Evolutionary conservation across 2,329 filamentous ascomycete genomes (phyloP).

Genomic region (Aspergillus ibericus): DNA sequence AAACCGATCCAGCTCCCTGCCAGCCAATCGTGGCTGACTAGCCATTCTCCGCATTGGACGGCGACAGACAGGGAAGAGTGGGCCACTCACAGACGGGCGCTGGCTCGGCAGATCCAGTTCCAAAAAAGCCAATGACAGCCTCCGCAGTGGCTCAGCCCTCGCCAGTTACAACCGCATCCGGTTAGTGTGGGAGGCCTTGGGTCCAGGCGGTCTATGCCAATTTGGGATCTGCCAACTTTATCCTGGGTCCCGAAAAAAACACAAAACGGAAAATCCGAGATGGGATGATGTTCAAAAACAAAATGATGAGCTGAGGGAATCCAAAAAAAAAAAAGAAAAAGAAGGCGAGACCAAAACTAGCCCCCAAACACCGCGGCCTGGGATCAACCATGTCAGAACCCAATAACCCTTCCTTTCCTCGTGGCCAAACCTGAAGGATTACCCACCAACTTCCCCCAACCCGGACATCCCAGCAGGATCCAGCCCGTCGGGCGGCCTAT

Average conservation of each 20-base stretch:
- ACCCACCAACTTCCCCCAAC: neutral
- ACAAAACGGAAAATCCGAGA: neutral
- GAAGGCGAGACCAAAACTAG: neutral
- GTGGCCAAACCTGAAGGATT: neutral
- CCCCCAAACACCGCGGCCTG: neutral
- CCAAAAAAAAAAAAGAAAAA: neutral
- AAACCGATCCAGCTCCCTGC: neutral
- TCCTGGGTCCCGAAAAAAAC: neutral
- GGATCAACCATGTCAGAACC: constrained; percentile 3
- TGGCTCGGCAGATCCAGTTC: neutral
- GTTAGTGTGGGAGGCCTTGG: constrained; percentile 12
- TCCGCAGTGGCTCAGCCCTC: constrained; percentile 14
- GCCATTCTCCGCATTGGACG: constrained; percentile 20
- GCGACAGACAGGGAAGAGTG: neutral
- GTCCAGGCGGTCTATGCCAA: neutral
- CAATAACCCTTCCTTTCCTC: neutral
- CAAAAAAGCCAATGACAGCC: too few relatives aligned
- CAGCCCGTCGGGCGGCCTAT: neutral
- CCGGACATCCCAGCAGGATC: neutral
- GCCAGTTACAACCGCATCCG: constrained; percentile 25
- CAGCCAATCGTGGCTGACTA: constrained; percentile 6
- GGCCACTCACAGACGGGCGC: neutral
- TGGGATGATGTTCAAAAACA: constrained; percentile 1
- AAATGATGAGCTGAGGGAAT: too few relatives aligned
- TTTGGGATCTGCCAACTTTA: neutral